Evolutionary conservation across 2,329 filamentous ascomycete genomes (phyloP).

Genomic region (Colletotrichum spinosum): DNA sequence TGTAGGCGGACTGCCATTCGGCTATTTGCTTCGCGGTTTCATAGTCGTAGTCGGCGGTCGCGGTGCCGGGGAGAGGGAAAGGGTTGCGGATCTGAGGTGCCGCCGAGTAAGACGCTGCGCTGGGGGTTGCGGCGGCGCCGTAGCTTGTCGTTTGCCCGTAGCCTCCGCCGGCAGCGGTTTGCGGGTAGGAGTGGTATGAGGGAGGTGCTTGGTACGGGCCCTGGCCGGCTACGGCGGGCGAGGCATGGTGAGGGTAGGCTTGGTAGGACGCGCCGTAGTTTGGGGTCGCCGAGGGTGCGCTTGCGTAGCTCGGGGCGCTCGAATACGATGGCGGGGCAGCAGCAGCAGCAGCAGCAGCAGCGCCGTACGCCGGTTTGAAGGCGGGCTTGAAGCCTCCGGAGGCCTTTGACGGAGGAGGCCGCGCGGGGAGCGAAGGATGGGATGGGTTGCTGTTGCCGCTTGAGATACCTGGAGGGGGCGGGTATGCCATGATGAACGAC

Average conservation of each 20-base stretch:
- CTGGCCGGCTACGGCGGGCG: conserved; percentile 37
- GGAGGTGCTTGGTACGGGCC: conserved; percentile 38
- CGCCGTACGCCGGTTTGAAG: conserved; percentile 54
- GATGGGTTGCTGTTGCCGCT: conserved; percentile 49
- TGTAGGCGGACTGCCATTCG: conserved; percentile 93
- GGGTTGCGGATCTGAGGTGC: conserved; percentile 83
- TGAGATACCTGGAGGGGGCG: conserved; percentile 83
- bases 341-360: conserved; percentile 22
- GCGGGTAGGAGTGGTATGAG: conserved; percentile 45
- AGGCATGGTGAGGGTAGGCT: conserved; percentile 50
- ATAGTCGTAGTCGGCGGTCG: conserved; percentile 68
- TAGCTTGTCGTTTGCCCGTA: conserved; percentile 46
- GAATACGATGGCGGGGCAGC: conserved; percentile 54
- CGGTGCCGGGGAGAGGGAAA: conserved; percentile 73
- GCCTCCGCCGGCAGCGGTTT: conserved; percentile 42
- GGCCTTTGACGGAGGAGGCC: conserved; percentile 73
- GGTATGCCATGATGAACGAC: conserved; percentile 85
- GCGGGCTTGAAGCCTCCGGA: conserved; percentile 60
- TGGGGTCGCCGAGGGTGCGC: conserved; percentile 49
- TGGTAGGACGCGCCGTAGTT: conserved; percentile 59
- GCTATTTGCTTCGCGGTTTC: conserved; percentile 93
- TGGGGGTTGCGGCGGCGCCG: conserved; percentile 44
- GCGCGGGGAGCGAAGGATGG: conserved; percentile 79
- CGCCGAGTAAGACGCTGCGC: conserved; percentile 56
- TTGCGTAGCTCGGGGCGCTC: conserved; percentile 47